Evolutionary conservation across 2,329 filamentous ascomycete species (phyloP).

Genomic region (Xylariaceae sp.): DNA sequence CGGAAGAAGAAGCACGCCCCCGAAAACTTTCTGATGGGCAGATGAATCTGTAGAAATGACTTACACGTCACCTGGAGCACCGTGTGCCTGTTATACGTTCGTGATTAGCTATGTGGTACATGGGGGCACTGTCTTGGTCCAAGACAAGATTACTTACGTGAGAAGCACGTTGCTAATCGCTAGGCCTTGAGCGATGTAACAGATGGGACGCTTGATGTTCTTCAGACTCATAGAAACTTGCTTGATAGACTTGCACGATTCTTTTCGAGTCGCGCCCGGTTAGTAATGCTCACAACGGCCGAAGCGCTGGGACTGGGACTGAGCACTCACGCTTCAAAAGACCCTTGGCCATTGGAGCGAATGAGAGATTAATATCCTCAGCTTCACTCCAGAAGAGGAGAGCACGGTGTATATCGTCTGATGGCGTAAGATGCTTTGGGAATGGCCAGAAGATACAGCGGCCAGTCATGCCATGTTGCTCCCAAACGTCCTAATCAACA

Average conservation of each 20-base stretch:
- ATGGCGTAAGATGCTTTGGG: slow-evolving; percentile 2
- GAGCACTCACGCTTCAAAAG: slow-evolving; percentile 8
- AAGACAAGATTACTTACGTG: neutral
- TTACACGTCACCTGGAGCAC: slow-evolving; percentile 5
- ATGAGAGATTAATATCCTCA: slow-evolving; percentile 3
- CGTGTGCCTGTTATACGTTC: neutral
- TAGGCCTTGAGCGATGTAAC: neutral
- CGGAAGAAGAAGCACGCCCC: too few species aligned
- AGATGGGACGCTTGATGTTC: slow-evolving; percentile 10
- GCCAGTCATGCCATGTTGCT: slow-evolving; percentile 13
- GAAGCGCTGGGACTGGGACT: neutral
- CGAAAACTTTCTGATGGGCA: too few species aligned
- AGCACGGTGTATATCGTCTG: neutral
- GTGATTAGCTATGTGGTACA: too few species aligned
- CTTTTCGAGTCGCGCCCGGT: neutral
- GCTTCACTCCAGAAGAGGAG: neutral
- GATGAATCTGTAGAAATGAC: neutral
- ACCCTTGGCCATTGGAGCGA: slow-evolving; percentile 1
- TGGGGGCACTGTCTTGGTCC: neutral
- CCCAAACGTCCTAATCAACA: neutral
- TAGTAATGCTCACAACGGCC: neutral
- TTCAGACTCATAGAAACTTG: neutral
- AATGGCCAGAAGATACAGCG: slow-evolving; percentile 9
- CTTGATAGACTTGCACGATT: slow-evolving; percentile 8
- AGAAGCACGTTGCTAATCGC: neutral